phyloP scores from a whole-genome alignment of 169 alveolate genomes.

The Miamiensis avidus region DNA sequence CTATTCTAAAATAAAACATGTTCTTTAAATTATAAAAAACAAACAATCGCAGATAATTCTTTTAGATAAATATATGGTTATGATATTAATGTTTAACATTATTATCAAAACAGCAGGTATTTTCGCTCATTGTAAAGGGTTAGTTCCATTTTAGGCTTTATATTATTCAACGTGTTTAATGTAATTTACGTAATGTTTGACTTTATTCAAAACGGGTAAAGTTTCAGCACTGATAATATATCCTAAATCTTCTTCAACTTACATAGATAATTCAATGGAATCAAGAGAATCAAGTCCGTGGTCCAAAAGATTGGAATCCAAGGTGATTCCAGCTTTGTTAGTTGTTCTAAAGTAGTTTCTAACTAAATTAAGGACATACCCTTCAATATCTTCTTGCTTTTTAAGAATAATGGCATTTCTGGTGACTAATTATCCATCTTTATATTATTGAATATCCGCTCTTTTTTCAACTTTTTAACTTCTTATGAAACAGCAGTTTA shows the following conservation, averaged over 20 bases:
- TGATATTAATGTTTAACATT: background rate
- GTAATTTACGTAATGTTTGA: conserved; percentile 46
- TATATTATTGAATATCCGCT: background rate
- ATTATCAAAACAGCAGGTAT: background rate
- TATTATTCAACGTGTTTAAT: conserved; percentile 47
- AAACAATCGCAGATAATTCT: too few species aligned
- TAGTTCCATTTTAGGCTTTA: conserved; percentile 29
- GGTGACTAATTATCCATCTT: conserved; percentile 22
- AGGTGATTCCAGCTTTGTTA: conserved; percentile 33
- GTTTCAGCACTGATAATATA: conserved; percentile 53
- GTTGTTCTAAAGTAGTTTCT: conserved; percentile 51
- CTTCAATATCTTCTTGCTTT: conserved; percentile 45
- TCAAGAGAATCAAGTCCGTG: conserved; percentile 50
- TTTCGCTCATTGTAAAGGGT: conserved; percentile 44
- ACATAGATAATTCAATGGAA: conserved; percentile 52
- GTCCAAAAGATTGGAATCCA: conserved; percentile 34
- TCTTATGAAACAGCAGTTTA: background rate
- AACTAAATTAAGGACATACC: conserved; percentile 37
- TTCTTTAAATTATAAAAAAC: background rate
- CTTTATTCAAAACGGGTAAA: conserved; percentile 50
- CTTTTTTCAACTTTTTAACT: background rate
- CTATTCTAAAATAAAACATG: background rate
- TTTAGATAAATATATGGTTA: background rate
- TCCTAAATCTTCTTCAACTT: conserved; percentile 52
- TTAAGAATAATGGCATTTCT: conserved; percentile 18